Conservation (phyloP, 2,329 filamentous ascomycete genomes). For the Aspergillus candidus region DNA sequence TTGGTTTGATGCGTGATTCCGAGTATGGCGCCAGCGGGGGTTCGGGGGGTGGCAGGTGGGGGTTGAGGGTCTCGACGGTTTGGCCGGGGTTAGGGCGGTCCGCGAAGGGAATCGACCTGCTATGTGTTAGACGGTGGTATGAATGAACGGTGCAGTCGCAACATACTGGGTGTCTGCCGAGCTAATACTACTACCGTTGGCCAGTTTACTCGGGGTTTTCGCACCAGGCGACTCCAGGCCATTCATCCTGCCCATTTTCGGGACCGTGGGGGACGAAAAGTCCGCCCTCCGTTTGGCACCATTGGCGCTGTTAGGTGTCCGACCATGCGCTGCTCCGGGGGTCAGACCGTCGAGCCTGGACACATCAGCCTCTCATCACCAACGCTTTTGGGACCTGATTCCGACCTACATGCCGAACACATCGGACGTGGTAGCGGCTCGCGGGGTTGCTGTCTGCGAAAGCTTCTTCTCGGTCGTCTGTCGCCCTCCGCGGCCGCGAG, state of each 20-base stretch:
- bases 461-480: constrained; percentile 59
- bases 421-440: constrained; percentile 57
- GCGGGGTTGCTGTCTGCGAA: constrained; percentile 52
- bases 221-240: constrained; percentile 47
- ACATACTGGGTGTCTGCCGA: constrained; percentile 30
- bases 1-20: constrained; percentile 75
- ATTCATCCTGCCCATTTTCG: constrained; percentile 40
- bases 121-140: constrained; percentile 9
- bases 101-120: constrained; percentile 60
- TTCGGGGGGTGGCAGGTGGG: constrained; percentile 61
- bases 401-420: constrained; percentile 71
- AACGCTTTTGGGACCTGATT: not conserved
- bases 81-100: constrained; percentile 75
- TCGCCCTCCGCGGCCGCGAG: constrained; percentile 56
- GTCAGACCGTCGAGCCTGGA: constrained; percentile 60
- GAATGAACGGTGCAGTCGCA: not conserved
- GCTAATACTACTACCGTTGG: constrained; percentile 30
- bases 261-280: constrained; percentile 42
- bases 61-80: constrained; percentile 75
- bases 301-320: constrained; percentile 27
- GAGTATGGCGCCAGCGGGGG: constrained; percentile 65
- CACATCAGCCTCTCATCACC: not conserved
- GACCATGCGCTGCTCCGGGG: constrained; percentile 52
- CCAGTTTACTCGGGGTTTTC: constrained; percentile 31
- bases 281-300: constrained; percentile 50